Conservation (phyloP, 768 basidiomycete species). For the Amanita pseudoporphyria region DNA sequence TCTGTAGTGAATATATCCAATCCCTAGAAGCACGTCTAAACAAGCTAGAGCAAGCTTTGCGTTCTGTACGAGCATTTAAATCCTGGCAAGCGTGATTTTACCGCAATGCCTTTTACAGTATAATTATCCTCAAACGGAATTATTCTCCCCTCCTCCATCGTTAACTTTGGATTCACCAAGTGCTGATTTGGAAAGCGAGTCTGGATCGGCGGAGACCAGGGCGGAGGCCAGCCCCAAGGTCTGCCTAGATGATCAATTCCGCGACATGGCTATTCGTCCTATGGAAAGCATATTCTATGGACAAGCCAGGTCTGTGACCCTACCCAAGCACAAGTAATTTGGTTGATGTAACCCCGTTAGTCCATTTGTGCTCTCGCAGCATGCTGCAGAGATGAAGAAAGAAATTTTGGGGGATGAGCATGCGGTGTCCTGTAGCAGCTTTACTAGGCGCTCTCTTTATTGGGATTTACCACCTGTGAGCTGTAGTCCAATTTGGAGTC, state of each 20-base stretch:
- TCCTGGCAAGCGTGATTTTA: not conserved
- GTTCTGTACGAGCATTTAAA: constrained; percentile 11
- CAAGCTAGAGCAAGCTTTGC: constrained; percentile 21
- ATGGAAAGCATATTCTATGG: constrained; percentile 32
- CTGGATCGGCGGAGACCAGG: constrained; percentile 18
- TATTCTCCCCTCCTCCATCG: not conserved
- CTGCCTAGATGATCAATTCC: constrained; percentile 22
- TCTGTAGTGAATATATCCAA: constrained; percentile 19
- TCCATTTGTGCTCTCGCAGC: constrained; percentile 30
- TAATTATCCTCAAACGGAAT: not conserved
- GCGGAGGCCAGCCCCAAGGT: constrained; percentile 24
- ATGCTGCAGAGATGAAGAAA: constrained; percentile 33
- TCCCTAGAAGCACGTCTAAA: constrained; percentile 20
- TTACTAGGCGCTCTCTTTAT: constrained; percentile 18
- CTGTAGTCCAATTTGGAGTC: not conserved
- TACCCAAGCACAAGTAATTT: not conserved
- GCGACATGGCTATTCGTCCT: constrained; percentile 19
- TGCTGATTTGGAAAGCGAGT: not conserved
- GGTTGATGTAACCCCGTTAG: constrained; percentile 15
- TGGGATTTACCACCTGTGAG: constrained; percentile 23
- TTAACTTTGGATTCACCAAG: not conserved
- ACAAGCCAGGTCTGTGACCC: constrained; percentile 20
- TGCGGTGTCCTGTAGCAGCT: constrained; percentile 10
- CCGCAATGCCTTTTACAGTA: not conserved
- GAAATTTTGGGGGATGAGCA: constrained; percentile 21